Base-by-base conservation (phyloP, 257 asterid genomes). In the Paraleonurus japonicus region DNA sequence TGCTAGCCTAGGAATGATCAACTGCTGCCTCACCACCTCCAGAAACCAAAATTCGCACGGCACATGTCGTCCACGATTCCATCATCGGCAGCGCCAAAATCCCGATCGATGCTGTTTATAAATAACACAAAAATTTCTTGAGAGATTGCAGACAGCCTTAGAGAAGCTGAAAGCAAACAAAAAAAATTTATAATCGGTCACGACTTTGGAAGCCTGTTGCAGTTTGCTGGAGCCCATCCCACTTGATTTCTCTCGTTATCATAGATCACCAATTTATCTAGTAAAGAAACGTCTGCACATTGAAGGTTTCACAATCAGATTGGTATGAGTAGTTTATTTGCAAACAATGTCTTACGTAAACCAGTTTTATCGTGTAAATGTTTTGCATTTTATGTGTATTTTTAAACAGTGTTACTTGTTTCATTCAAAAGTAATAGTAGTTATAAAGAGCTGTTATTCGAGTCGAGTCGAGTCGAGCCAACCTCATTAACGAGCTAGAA, bases 181-280 rank as follows among this genome's bases (percentile, higher is more conserved):
- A 43, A 23, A 60, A 7, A 35, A 33, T n/a, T 17, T 22, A 60
- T 53, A 63, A 45, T 12, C 57, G 79, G 85, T 85, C 82, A 82
- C 19, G 81, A 85, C 82, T 82, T 85, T 54, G 81, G 84, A 68
- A 76, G 85, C 83, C 84, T 80, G 87, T 82, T 74, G 85, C 89
- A 85, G 82, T 78, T 76, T 1, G 89, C 89, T 19, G 79, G 74
- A 15, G 84, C 79, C 98, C 98, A 95, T 72, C 98, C 99, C 8
- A 92, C 79, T 61, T 43, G 83, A 53, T 73, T 88, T 17, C 74
- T 87, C 83, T 95, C 97, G 27, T 92, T 88, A 64, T 95, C 92
- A 32, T 89, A 95, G 54, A 95, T 82, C 87, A 95, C 96, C 69
- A 95, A 78, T 82, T 92, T 95, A 72, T 95, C 95, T 76, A 78